Conservation (phyloP, 2,329 filamentous ascomycete species). For the Aspergillus versicolor region DNA sequence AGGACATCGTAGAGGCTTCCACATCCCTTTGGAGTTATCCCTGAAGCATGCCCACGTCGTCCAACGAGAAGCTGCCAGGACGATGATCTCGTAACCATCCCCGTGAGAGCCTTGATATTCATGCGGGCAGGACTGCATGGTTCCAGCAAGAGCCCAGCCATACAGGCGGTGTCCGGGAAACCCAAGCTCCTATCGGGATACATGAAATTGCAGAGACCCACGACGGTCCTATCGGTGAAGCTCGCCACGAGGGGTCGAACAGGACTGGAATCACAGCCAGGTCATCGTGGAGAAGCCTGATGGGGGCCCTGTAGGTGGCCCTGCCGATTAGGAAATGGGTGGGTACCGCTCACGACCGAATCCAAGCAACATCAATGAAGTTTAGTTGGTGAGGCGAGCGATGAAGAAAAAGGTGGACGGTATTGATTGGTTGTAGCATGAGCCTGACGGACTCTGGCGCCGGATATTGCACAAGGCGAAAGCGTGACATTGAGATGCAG, state of each 20-base stretch:
- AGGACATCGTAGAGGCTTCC: constrained; percentile 8
- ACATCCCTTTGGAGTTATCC: constrained; percentile 5
- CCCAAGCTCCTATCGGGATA: constrained; percentile 10
- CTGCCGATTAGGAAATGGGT: constrained; percentile 22
- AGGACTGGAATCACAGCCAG: constrained; percentile 18
- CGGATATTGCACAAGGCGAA: constrained; percentile 13
- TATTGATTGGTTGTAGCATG: constrained; percentile 18
- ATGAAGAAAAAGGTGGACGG: constrained; percentile 15
- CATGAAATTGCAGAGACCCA: constrained; percentile 10
- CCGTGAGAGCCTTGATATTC: constrained; percentile 18
- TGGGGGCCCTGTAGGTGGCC: constrained; percentile 22
- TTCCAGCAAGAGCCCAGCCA: constrained; percentile 9
- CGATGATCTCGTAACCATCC: constrained; percentile 12
- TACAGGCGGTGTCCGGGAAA: constrained; percentile 13
- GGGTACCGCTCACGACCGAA: constrained; percentile 17
- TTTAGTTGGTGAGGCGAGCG: constrained; percentile 21
- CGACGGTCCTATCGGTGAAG: constrained; percentile 23
- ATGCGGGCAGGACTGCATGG: constrained; percentile 20
- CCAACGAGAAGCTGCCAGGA: constrained; percentile 15
- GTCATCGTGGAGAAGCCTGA: constrained; percentile 26
- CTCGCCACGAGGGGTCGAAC: constrained; percentile 16
- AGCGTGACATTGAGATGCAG: constrained; percentile 11
- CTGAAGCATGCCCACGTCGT: constrained; percentile 19
- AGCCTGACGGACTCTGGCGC: constrained; percentile 2
- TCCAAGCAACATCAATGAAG: constrained; percentile 17